Evolutionary conservation across 2,329 filamentous ascomycete genomes (phyloP), one percentile per base, ranked within the genome.

Genomic region (Fusarium anthophilum): DNA sequence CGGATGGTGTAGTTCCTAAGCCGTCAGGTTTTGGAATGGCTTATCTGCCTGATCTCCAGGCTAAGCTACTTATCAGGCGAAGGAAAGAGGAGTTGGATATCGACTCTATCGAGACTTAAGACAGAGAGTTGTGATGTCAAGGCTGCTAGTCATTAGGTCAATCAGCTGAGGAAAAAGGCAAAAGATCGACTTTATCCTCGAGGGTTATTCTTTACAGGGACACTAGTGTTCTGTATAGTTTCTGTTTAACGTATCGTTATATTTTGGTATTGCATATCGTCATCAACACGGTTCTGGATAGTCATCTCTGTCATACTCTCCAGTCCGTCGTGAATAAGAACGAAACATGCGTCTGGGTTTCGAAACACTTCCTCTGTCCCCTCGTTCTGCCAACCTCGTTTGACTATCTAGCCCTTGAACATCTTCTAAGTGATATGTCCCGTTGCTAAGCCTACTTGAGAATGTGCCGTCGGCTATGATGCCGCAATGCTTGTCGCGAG

Each of bases 381-480:
- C 64, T 3, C 51, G 50, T 5, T 30, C 48, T 18, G 53, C 44
- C 6, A 65, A 17, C 9, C 57, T 53, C 15, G 41, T 64, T 24
- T 59, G 55, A 17, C 74, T 72, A 3, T 73, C 72, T 11, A 18
- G 20, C 0, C 26, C 58, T 6, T 41, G 43, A 3, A 44, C 38
- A 3, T 65, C 35, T n/a, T 76, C 65, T 15, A 73, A 15, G 11
- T 66, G 53, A 35, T 73, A 70, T 10, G 39, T 56, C 14, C 62
- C 58, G 12, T 75, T 64, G 43, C 72, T 76, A 28, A 69, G 35
- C 4, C 56, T 55, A 10, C 60, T 76, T 3, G 61, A 55, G n/a
- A 77, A 77, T 14, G 74, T 76, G 5, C 72, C 74, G 2, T 76
- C 72, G 7, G 64, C 61, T 53, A 76, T 72, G 13, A 66, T 24